Evolutionary conservation across 371 early-diverging fungal genomes (phyloP).

Genomic region (Paraphysoderma sedebokerense): DNA sequence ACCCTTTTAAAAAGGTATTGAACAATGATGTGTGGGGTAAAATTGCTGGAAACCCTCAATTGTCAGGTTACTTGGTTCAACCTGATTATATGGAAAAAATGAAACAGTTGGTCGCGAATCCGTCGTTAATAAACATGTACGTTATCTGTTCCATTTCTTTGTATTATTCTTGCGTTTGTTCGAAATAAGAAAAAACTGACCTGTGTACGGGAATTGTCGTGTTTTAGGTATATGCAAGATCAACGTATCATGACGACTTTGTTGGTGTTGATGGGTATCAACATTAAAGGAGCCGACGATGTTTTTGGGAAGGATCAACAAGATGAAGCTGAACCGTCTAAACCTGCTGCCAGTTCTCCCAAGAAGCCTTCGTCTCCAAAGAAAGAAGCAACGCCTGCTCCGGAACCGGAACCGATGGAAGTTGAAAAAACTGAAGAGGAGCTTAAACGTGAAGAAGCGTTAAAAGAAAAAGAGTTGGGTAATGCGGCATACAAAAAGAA

Average conservation of each 20-base stretch:
- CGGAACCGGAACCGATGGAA: slow-evolving; percentile 6
- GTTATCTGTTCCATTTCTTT: neutral
- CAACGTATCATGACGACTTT: slow-evolving; percentile 54
- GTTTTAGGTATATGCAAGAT: slow-evolving; percentile 20
- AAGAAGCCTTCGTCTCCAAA: slow-evolving; percentile 5
- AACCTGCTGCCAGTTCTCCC: slow-evolving; percentile 5
- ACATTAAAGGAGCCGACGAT: slow-evolving; percentile 20
- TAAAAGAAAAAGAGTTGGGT: slow-evolving; percentile 75
- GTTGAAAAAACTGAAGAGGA: slow-evolving; percentile 8
- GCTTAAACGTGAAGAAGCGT: slow-evolving; percentile 50
- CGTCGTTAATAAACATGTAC: slow-evolving; percentile 24
- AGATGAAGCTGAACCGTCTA: too few relatives aligned
- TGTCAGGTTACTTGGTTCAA: slow-evolving; percentile 42
- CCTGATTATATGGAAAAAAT: slow-evolving; percentile 51
- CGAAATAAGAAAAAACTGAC: too few relatives aligned
- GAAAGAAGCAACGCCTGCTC: slow-evolving; percentile 2
- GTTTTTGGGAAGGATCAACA: slow-evolving; percentile 4
- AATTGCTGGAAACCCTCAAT: slow-evolving; percentile 61
- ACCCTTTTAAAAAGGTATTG: slow-evolving; percentile 23
- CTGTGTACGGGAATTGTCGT: too few relatives aligned
- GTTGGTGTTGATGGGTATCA: slow-evolving; percentile 55
- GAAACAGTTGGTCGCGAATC: slow-evolving; percentile 42
- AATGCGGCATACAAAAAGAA: slow-evolving; percentile 86
- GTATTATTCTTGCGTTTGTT: neutral
- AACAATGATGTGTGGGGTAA: slow-evolving; percentile 47